Percentiles rank a stretch among this genome's conserved stretches.
phyloP scores from a whole-genome alignment of 2,329 filamentous ascomycete species.

The Alternaria sp. region DNA sequence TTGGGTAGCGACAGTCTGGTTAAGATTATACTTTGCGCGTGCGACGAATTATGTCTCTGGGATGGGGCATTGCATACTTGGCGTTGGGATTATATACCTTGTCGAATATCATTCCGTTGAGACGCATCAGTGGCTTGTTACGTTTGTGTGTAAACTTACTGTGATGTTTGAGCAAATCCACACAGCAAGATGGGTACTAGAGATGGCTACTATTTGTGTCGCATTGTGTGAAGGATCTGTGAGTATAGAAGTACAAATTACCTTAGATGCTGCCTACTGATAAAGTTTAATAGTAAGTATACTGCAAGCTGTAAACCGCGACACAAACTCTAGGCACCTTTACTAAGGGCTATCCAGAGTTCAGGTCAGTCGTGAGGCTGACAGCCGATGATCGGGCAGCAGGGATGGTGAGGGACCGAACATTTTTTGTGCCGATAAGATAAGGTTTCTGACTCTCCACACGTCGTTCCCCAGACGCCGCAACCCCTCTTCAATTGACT shows the following conservation, averaged over 20 bases:
- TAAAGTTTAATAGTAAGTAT: accelerated
- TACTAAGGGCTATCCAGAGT: not conserved
- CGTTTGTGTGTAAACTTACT: not conserved
- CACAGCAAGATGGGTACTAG: not conserved
- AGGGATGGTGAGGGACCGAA: constrained; percentile 18
- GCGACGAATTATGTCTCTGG: not conserved
- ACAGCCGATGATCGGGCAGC: constrained; percentile 30
- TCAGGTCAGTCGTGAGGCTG: not conserved
- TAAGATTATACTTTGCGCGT: not conserved
- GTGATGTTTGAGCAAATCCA: not conserved
- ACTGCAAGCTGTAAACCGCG: not conserved
- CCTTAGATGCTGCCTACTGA: not conserved
- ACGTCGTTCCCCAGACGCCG: constrained; percentile 19
- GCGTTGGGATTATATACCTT: constrained; percentile 12
- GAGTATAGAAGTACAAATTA: accelerated
- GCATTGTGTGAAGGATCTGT: not conserved
- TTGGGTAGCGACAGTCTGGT: not conserved
- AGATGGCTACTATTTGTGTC: not conserved
- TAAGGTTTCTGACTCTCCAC: constrained; percentile 16
- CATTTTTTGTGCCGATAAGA: constrained; percentile 27
- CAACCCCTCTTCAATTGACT: constrained; percentile 17
- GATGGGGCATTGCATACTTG: constrained; percentile 14
- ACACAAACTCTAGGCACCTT: not conserved
- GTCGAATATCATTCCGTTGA: constrained; percentile 6
- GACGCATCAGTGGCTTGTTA: not conserved